phyloP scores from a whole-genome alignment of 176 grass and related monocot genomes.

The Melocanna baccifera region DNA sequence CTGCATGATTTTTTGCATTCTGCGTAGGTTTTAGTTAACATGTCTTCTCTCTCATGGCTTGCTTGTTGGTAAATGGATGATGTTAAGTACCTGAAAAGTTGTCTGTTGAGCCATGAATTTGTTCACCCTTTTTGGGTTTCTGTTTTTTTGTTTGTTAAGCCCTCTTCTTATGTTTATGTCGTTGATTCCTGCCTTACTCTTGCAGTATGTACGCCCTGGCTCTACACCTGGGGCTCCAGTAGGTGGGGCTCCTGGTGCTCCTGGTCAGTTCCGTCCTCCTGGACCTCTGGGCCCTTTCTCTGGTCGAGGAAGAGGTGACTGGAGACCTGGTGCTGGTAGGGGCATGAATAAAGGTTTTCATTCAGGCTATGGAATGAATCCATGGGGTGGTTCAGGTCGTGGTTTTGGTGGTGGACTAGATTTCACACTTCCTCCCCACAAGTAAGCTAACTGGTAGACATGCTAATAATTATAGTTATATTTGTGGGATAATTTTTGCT shows the following conservation, averaged over 20 bases:
- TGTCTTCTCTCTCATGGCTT: not conserved
- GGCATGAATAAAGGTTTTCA: constrained; percentile 70
- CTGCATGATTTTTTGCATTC: not conserved
- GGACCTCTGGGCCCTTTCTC: constrained; percentile 51
- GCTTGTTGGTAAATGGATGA: constrained; percentile 17
- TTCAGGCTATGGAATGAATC: constrained; percentile 54
- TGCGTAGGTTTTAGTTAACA: constrained; percentile 7
- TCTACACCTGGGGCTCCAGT: constrained; percentile 49
- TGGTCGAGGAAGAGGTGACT: constrained; percentile 87
- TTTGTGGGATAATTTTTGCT: not conserved
- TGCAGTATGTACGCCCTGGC: constrained; percentile 91
- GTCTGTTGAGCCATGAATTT: not conserved
- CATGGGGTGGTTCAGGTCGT: constrained; percentile 80
- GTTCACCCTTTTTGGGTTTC: not conserved
- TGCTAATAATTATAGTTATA: not conserved
- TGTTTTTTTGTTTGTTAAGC: not conserved
- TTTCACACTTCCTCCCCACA: constrained; percentile 91
- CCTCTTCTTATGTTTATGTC: constrained; percentile 10
- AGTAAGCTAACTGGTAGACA: constrained; percentile 58
- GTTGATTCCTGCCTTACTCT: constrained; percentile 27
- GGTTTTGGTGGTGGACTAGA: constrained; percentile 68
- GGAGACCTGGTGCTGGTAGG: constrained; percentile 75
- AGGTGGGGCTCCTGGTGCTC: constrained; percentile 47
- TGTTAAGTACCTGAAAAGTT: constrained; percentile 7
- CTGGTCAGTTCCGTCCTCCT: constrained; percentile 65